Evolutionary conservation across 2,329 filamentous ascomycete genomes (phyloP), one percentile per base, ranked within the genome.

Genomic region (Venturia carpophila): DNA sequence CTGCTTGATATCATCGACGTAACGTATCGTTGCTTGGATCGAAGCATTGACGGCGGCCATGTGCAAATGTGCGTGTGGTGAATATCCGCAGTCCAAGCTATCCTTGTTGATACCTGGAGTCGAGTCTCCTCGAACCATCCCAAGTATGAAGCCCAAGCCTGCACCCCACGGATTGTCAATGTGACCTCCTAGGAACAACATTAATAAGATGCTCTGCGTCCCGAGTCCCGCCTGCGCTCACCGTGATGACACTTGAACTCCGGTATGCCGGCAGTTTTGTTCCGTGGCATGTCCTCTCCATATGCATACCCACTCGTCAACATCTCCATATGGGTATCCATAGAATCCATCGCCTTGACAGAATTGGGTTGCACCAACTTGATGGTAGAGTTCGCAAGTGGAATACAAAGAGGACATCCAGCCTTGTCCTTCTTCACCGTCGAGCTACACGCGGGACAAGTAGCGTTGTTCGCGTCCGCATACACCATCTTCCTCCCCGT

Each of bases 21-120:
- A 61, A 27, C 17, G n/a, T 3, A 61, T 34, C 6, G 60, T 61
- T 27, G 37, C 39, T 27, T 61, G 42, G 34, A 45, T 61, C 5
- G 60, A 42, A n/a, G 21, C 60, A 61, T 61, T 45, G n/a, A 61
- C 60, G 1, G 60, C 60, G 24, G 60, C 21, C 42, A 27, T 43
- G 21, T 61, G 60, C n/a, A 42, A 9, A 13, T 61, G 37, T 21
- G 39, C 60, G n/a, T 61, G 60, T 7, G 60, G 60, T 17, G 60
- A 61, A 10, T 24, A 61, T 17, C 60, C 42, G 24, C 60, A 61
- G 39, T 61, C 60, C n/a, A 61, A 19, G 13, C 39, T 42, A n/a
- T 61, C 60, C n/a, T 61, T 61, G 39, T 61, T 61, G n/a, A 61
- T 61, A 4, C 60, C 60, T 9, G 37, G 52, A 9, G 19, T 58